A percentile compares a stretch with the other conserved stretches of the same genome.
Evolutionary conservation across 306 rosid genomes (phyloP).

Genomic region (Lathyrus aphaca): DNA sequence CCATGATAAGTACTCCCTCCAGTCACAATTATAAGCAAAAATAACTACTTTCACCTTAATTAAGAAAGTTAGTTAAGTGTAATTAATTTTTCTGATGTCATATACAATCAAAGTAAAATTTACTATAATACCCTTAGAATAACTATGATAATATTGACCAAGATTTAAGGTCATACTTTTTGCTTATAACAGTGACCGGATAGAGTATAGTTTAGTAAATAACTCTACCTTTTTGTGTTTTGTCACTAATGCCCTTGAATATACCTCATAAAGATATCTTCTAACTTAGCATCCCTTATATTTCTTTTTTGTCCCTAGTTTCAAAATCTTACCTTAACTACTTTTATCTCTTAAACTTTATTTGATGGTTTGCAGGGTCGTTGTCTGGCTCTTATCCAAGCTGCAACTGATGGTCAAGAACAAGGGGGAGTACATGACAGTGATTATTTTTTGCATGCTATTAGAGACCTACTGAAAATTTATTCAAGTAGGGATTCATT

Average conservation of each 20-base stretch:
- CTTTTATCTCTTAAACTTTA: slow-evolving; percentile 30
- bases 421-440: slow-evolving; percentile 97
- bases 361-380: slow-evolving; percentile 61
- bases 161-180: too few relatives aligned
- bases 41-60: too few relatives aligned
- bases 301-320: slow-evolving; percentile 23
- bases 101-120: too few relatives aligned
- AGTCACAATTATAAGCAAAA: too few relatives aligned
- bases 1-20: not conserved
- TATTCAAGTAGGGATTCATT: slow-evolving; percentile 69
- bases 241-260: slow-evolving; percentile 22
- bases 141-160: too few relatives aligned
- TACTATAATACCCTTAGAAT: too few relatives aligned
- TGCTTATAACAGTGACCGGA: not conserved
- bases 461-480: slow-evolving; percentile 91
- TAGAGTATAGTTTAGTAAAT: slow-evolving; percentile 8
- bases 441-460: slow-evolving; percentile 89
- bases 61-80: too few relatives aligned
- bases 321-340: slow-evolving; percentile 9
- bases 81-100: too few relatives aligned
- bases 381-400: slow-evolving; percentile 89
- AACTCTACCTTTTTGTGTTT: slow-evolving; percentile 12
- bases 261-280: slow-evolving; percentile 8
- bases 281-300: slow-evolving; percentile 22
- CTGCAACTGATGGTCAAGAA: slow-evolving; percentile 91